Base-by-base conservation (phyloP, 768 basidiomycete genomes). In the Austroboletus eburneus region DNA sequence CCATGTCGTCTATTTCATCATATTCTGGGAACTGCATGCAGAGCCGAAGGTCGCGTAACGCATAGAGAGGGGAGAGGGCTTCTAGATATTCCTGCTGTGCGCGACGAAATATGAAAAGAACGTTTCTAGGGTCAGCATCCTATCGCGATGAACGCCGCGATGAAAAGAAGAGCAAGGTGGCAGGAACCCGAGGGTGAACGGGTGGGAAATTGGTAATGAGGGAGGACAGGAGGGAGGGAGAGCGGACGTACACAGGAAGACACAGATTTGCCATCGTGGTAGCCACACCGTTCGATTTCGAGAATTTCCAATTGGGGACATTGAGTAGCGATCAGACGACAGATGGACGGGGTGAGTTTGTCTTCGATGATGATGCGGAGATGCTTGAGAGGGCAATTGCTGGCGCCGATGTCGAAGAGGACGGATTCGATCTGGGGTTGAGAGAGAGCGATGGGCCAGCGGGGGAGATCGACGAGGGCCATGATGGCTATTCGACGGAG, bases 21-120 rank as follows among this genome's bases (percentile, higher is more conserved):
- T 64, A 67, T 29, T 67, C 66, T 0, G 66, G 67, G 52, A 67
- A 67, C 46, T 67, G 66, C 54, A 69, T 59, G 54, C 66, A 69
- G 4, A 67, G 57, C n/a, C 66, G 65, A 13, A 67, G 50, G 39
- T 62, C 52, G 30, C 53, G 66, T 7, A 67, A 53, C 2, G 50
- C 51, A 14, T 56, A 52, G 23, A 67, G 62, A 30, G 64, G 45
- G 9, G 54, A 58, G 17, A 67, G 52, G 5, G 67, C 64, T 46
- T 62, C 59, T 16, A 67, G 51, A 46, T 68, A 67, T 58, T 69
- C 67, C 51, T 68, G 56, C 66, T 67, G 56, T 52, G 51, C 48
- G 43, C 41, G 58, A 61, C 48, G 49, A 34, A 56, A 48, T 29
- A 61, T 58, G 44, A 53, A 64, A 58, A 39, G 48, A 57, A 63